Base-by-base conservation (phyloP, 2,329 filamentous ascomycete genomes). In the Pezicula rhizophila region DNA sequence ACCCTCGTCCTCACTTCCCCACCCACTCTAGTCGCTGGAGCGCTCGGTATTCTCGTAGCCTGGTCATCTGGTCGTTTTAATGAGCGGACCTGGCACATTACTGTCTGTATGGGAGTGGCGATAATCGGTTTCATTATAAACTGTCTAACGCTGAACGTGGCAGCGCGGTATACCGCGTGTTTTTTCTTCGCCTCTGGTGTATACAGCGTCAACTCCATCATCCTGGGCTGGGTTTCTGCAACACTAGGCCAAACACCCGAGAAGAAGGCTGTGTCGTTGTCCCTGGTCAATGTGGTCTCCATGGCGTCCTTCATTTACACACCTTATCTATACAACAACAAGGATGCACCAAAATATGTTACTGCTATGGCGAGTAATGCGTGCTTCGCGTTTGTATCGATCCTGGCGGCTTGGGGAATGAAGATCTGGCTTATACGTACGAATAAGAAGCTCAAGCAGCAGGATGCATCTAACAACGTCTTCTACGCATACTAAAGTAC, bases 1-100 rank as follows among this genome's bases (percentile, higher is more conserved):
- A 72, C 70, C 1, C 62, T 73, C 2, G 66, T 68, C 2, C 64
- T 74, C 14, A 72, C 68, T 11, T 65, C 63, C 25, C 70, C 70
- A 1, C 70, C 70, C 2, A 72, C 68, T 12, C 52, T 68, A 8
- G 54, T 68, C 39, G 68, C 70, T 0, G 68, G 67, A 6, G 63
- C 60, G 5, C 62, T 64, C n/a, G 67, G 66, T 17, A 64, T 72
- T 40, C 52, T 64, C 15, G 64, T 66, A 25, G 67, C 64, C 12
- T 69, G 66, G 62, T 69, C 62, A 26, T 70, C 68, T 5, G 70
- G 68, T 2, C 60, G 60, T 8, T 61, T 67, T 54, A 63, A 68
- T 38, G 66, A 69, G 47, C 60, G 65, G 17, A 68, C 66, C 11
- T 68, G 63, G 62, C 66, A 69, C 33, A 60, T 66, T 5, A 69